Evolutionary conservation across 345 rosid species (phyloP).

Genomic region (Chamaenerion angustifolium): DNA sequence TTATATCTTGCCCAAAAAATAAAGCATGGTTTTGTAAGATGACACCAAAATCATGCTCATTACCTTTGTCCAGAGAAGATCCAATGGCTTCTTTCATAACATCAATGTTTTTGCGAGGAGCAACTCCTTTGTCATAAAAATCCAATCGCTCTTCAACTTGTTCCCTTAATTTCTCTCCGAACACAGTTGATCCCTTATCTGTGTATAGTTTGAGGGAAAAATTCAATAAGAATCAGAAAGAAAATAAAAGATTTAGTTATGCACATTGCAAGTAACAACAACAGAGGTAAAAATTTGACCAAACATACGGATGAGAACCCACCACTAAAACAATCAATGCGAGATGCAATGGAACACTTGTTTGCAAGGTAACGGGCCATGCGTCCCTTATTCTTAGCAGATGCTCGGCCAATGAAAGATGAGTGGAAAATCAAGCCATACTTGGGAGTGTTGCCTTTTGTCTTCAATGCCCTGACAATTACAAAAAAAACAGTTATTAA

Average conservation of each 20-base stretch:
- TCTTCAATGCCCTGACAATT: conserved; percentile 62
- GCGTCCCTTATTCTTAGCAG: conserved; percentile 87
- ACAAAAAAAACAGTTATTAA: too few species aligned
- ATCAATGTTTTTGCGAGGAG: conserved; percentile 91
- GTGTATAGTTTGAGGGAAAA: background rate
- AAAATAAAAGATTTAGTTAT: too few species aligned
- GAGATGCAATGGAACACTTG: conserved; percentile 89
- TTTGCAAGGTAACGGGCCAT: conserved; percentile 95
- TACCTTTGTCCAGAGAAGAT: conserved; percentile 41
- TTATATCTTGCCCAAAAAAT: too few species aligned
- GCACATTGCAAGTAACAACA: too few species aligned
- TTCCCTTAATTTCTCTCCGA: conserved; percentile 81
- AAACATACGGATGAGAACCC: background rate
- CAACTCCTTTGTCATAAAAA: conserved; percentile 89
- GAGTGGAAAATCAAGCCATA: conserved; percentile 93
- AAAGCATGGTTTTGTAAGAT: too few species aligned
- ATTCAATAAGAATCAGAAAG: background rate
- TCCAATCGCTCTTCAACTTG: conserved; percentile 91
- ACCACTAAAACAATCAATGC: conserved; percentile 93
- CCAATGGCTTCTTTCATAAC: conserved; percentile 79
- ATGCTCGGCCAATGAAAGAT: conserved; percentile 80
- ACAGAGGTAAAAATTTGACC: too few species aligned
- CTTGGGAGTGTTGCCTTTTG: conserved; percentile 92
- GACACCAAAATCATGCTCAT: background rate
- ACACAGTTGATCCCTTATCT: conserved; percentile 47